Evolutionary conservation across 1,139 yeast species (phyloP).

Genomic region (Kurtzmaniella quercitrusa): DNA sequence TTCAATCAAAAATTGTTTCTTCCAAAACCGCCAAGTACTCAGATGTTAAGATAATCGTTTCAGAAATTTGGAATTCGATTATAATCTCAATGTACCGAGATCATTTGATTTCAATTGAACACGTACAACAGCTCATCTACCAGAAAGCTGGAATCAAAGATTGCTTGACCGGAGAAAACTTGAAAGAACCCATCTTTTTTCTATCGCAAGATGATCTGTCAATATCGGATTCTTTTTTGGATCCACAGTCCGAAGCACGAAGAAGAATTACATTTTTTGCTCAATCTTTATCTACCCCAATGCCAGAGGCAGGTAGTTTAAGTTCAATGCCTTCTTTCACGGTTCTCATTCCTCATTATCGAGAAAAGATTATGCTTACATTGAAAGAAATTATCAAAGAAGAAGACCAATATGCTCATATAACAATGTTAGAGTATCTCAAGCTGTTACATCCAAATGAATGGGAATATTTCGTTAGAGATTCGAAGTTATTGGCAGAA

Average conservation of each 20-base stretch:
- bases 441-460: constrained; percentile 48
- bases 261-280: constrained; percentile 53
- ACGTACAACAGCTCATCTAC: constrained; percentile 44
- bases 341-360: constrained; percentile 49
- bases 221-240: constrained; percentile 27
- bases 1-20: constrained; percentile 40
- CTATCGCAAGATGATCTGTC: constrained; percentile 50
- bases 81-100: constrained; percentile 56
- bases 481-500: constrained; percentile 45
- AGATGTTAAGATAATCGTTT: constrained; percentile 34
- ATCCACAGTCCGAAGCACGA: constrained; percentile 42
- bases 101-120: constrained; percentile 47
- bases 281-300: constrained; percentile 49
- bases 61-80: constrained; percentile 51
- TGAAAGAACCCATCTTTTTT: constrained; percentile 47
- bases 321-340: constrained; percentile 48
- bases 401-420: constrained; percentile 45
- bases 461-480: constrained; percentile 49
- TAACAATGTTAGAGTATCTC: constrained; percentile 48
- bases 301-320: constrained; percentile 43
- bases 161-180: constrained; percentile 19
- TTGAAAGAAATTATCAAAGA: constrained; percentile 44
- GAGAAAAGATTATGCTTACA: constrained; percentile 45
- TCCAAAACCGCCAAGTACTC: constrained; percentile 24
- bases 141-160: constrained; percentile 26